Percentiles rank a stretch among this genome's conserved stretches.
These are phyloP conservation scores for Candida sanyiensis DNA, from an alignment of 805 yeast genomes.

Conservation along the genomic window DNA sequence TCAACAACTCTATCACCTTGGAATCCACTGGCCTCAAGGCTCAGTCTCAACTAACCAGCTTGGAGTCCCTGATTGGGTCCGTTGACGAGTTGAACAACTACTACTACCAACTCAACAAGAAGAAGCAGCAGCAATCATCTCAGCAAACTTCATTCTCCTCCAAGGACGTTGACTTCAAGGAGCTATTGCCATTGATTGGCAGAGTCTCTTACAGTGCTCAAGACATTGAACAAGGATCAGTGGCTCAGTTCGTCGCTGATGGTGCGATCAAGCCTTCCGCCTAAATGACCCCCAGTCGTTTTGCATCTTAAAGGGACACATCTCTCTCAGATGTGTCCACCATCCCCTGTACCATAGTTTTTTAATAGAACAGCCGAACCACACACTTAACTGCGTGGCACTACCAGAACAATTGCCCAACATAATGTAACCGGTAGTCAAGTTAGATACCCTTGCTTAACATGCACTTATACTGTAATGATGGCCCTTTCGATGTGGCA, in stretches of 20 bases:
- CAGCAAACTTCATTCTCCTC: slow-evolving; percentile 1
- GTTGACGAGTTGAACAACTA: slow-evolving; percentile 23
- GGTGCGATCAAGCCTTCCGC: slow-evolving; percentile 8
- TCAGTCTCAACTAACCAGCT: slow-evolving; percentile 15
- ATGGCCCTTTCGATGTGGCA: too few relatives aligned
- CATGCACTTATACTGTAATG: too few relatives aligned
- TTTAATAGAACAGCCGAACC: too few relatives aligned
- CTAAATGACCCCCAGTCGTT: too few relatives aligned
- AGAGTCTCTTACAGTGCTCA: slow-evolving; percentile 25
- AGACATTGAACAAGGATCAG: slow-evolving; percentile 24
- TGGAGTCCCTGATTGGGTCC: slow-evolving; percentile 23
- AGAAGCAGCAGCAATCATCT: slow-evolving; percentile 12
- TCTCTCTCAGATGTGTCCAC: too few relatives aligned
- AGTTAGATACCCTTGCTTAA: too few relatives aligned
- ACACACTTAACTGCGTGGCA: too few relatives aligned
- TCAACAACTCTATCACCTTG: slow-evolving; percentile 17
- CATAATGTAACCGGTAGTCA: too few relatives aligned
- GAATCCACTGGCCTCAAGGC: slow-evolving; percentile 18
- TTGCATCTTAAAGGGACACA: too few relatives aligned
- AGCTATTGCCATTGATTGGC: slow-evolving; percentile 27
- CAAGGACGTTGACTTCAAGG: slow-evolving; percentile 18
- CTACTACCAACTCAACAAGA: slow-evolving; percentile 24
- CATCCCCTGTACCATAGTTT: too few relatives aligned
- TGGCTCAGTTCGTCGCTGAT: slow-evolving; percentile 21
- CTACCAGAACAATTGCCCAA: too few relatives aligned